A percentile compares a stretch with the other conserved stretches of the same genome.
phyloP scores from a whole-genome alignment of 306 rosid genomes.

The Begonia peltatifolia region DNA sequence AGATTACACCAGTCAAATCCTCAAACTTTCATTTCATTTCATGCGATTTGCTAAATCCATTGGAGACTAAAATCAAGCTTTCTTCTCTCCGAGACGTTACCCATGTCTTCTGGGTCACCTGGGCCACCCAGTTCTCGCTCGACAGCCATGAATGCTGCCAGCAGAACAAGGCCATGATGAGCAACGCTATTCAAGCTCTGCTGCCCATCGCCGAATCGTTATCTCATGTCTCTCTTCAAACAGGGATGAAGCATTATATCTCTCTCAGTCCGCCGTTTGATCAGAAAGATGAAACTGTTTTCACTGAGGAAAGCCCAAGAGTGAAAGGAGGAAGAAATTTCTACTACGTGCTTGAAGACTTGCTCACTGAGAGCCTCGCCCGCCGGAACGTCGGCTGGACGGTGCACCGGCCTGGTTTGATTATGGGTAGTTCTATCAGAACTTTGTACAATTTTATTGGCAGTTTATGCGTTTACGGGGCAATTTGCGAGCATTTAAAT shows the following conservation, averaged over 20 bases:
- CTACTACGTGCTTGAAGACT: constrained; percentile 68
- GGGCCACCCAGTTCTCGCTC: constrained; percentile 68
- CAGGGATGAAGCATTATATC: constrained; percentile 81
- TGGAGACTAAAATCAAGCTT: constrained; percentile 38
- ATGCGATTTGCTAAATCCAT: constrained; percentile 59
- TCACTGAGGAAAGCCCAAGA: constrained; percentile 51
- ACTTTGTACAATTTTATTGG: constrained; percentile 69
- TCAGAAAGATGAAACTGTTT: constrained; percentile 11
- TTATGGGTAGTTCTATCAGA: constrained; percentile 55
- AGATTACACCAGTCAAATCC: constrained; percentile 13
- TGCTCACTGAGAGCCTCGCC: constrained; percentile 50
- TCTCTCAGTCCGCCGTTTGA: constrained; percentile 34
- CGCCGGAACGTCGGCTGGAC: constrained; percentile 47
- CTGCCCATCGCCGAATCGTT: constrained; percentile 32
- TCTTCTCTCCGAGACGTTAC: constrained; percentile 45
- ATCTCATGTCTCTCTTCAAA: constrained; percentile 75
- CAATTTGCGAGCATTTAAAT: constrained; percentile 51
- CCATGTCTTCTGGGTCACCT: constrained; percentile 84
- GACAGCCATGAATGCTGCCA: constrained; percentile 41
- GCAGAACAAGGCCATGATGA: constrained; percentile 62
- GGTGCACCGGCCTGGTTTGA: constrained; percentile 73
- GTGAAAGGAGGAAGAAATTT: constrained; percentile 29
- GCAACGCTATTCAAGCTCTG: constrained; percentile 44
- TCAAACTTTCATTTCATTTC: constrained; percentile 58
- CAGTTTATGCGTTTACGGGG: constrained; percentile 63